Evolutionary conservation across 2,329 filamentous ascomycete species (phyloP), one percentile per base, ranked within the genome.

Genomic region (Phyllosticta capitalensis): DNA sequence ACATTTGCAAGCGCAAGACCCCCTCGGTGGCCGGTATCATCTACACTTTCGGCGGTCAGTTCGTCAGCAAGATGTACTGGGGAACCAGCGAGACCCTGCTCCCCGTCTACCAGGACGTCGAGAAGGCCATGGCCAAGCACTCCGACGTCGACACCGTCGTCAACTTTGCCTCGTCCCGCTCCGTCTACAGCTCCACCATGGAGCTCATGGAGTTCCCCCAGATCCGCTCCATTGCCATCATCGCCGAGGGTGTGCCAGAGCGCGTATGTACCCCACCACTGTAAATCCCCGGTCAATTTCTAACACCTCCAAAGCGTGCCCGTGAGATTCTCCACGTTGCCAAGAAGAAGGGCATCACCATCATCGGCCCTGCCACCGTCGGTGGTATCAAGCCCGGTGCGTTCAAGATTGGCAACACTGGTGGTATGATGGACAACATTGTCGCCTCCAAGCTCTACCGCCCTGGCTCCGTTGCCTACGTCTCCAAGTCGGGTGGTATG

Each of bases 31-130:
- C 94, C 67, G 94, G 92, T 75, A 97, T 99, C 79, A 97, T 99
- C 83, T 99, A 99, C 83, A 96, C 94, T 69, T 99, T 99, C 74
- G 94, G 94, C 75, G 94, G 94, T 68, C 94, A 99, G 80, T 99
- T 99, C 86, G 94, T 99, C 75, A 96, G 91, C 87, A 99, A 99
- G 87, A 97, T 99, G 94, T 99, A 99, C 89, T 99, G 94, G 94
- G 94, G 94, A 73, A 99, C 94, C 73, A 96, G 91, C 81, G 94
- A 99, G 83, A 99, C 94, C 64, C 87, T 99, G 66, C 85, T 99
- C 69, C 94, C 94, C 64, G 94, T 99, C 75, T 99, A 99, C 85
- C 92, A 99, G 81, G 84, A 90, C 72, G 88, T 92, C 55, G 81
- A 85, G 68, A 95, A 96, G 83, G 94, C 94, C 69, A 86, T 96